Percentiles rank a stretch among this genome's conserved stretches.
phyloP scores from a whole-genome alignment of 1,284 basidiomycete genomes.

The Agaricales sp. region DNA sequence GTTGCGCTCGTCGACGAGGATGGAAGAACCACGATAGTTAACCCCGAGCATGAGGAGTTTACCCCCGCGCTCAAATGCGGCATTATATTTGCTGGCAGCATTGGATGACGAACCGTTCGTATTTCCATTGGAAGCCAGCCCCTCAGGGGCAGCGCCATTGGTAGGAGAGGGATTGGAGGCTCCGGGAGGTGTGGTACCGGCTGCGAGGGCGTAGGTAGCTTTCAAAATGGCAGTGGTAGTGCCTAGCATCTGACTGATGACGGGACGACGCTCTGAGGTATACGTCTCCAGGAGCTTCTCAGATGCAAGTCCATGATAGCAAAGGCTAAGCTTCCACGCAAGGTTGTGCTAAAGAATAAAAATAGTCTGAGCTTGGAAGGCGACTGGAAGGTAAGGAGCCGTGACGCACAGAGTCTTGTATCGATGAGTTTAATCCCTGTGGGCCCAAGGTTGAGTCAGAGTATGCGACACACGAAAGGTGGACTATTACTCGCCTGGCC shows the following conservation, averaged over 20 bases:
- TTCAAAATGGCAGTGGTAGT: constrained; percentile 6
- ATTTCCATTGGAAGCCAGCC: too few relatives aligned
- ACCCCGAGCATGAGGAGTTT: constrained; percentile 29
- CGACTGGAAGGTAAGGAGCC: neutral
- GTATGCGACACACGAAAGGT: neutral
- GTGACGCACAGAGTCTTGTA: constrained; percentile 30
- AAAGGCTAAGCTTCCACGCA: constrained; percentile 30
- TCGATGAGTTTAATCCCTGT: constrained; percentile 29
- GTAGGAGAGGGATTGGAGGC: neutral
- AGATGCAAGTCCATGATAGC: constrained; percentile 21
- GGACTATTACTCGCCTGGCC: constrained; percentile 13
- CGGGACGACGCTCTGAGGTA: constrained; percentile 24
- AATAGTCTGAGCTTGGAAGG: neutral
- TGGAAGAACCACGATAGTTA: constrained; percentile 36
- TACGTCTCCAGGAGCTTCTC: constrained; percentile 23
- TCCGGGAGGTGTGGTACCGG: too few relatives aligned
- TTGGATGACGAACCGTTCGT: too few relatives aligned
- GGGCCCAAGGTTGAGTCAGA: too few relatives aligned
- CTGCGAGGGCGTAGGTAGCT: too few relatives aligned
- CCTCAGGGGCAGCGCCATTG: too few relatives aligned
- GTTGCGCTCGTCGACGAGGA: constrained; percentile 29
- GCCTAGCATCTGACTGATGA: constrained; percentile 27
- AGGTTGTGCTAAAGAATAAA: constrained; percentile 23
- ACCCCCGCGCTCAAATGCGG: neutral
- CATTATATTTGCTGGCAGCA: neutral